Evolutionary conservation across 495 filamentous ascomycete genomes (phyloP).

Genomic region (Penicillium chermesinum): DNA sequence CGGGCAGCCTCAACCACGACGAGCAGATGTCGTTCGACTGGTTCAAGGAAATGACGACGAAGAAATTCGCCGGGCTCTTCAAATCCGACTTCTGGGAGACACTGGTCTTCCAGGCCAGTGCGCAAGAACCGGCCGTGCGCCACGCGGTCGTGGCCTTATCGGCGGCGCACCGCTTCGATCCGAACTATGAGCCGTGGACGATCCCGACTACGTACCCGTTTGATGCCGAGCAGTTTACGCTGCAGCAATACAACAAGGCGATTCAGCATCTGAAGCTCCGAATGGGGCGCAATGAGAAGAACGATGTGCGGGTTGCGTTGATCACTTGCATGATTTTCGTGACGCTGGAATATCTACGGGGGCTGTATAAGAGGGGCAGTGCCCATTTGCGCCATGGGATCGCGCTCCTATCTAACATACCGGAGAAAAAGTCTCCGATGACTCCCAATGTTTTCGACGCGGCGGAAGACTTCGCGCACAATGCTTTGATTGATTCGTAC

Average conservation of each 20-base stretch:
- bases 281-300: neutral
- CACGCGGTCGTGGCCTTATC: conserved; percentile 63
- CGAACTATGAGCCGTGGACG: neutral
- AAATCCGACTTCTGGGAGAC: conserved; percentile 57
- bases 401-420: conserved; percentile 10
- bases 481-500: conserved; percentile 19
- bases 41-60: conserved; percentile 52
- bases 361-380: conserved; percentile 36
- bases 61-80: conserved; percentile 58
- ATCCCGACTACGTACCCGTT: conserved; percentile 1
- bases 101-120: conserved; percentile 53
- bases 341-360: conserved; percentile 46
- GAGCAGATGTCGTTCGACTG: conserved; percentile 57
- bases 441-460: conserved; percentile 7
- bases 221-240: conserved; percentile 13
- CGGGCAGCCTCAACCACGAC: conserved; percentile 21
- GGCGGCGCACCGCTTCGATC: conserved; percentile 50
- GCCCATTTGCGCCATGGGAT: conserved; percentile 45
- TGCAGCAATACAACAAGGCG: conserved; percentile 24
- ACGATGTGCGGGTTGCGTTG: conserved; percentile 33
- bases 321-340: conserved; percentile 50
- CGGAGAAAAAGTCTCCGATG: conserved; percentile 4
- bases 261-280: conserved; percentile 9
- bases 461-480: conserved; percentile 18
- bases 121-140: conserved; percentile 55